Percentiles rank a stretch among this genome's conserved stretches.
These are phyloP conservation scores for Suillus placidus DNA, from an alignment of 768 basidiomycete genomes.

Conservation along the genomic window DNA sequence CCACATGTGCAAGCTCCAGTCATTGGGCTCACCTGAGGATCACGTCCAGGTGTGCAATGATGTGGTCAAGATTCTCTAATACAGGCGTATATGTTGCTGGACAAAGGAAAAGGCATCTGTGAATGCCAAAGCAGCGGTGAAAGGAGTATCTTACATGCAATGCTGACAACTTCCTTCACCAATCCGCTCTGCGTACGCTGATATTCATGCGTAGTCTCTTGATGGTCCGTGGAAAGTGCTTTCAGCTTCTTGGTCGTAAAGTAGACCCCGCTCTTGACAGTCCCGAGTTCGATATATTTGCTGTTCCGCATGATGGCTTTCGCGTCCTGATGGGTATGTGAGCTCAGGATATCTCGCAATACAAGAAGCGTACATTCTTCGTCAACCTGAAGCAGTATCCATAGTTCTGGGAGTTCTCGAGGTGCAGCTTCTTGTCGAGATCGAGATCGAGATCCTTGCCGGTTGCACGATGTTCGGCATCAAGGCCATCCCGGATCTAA, in stretches of 20 bases:
- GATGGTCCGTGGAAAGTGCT: conserved; percentile 69
- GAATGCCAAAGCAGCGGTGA: neutral
- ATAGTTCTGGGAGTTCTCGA: conserved; percentile 88
- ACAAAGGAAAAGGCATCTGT: neutral
- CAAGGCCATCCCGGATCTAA: conserved; percentile 75
- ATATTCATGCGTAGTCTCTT: conserved; percentile 69
- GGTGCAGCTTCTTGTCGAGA: conserved; percentile 91
- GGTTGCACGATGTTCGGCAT: conserved; percentile 74
- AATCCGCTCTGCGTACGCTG: conserved; percentile 74
- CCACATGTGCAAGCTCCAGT: neutral
- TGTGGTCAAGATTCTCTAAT: conserved; percentile 78
- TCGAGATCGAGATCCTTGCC: conserved; percentile 77
- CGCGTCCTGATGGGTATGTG: conserved; percentile 64
- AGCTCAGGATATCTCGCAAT: neutral
- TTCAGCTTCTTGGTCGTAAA: conserved; percentile 85
- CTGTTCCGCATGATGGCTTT: conserved; percentile 63
- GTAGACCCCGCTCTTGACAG: conserved; percentile 82
- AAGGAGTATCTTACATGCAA: conserved; percentile 67
- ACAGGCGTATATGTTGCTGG: conserved; percentile 93
- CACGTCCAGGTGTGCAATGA: conserved; percentile 91
- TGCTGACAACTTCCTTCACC: conserved; percentile 91
- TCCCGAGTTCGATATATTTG: conserved; percentile 81
- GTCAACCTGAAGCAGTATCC: conserved; percentile 94
- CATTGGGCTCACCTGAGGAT: conserved; percentile 68
- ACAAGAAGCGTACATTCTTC: conserved; percentile 61